Evolutionary conservation across 768 basidiomycete species (phyloP), one percentile per base, ranked within the genome.

Genomic region (Coprinopsis cinerea): DNA sequence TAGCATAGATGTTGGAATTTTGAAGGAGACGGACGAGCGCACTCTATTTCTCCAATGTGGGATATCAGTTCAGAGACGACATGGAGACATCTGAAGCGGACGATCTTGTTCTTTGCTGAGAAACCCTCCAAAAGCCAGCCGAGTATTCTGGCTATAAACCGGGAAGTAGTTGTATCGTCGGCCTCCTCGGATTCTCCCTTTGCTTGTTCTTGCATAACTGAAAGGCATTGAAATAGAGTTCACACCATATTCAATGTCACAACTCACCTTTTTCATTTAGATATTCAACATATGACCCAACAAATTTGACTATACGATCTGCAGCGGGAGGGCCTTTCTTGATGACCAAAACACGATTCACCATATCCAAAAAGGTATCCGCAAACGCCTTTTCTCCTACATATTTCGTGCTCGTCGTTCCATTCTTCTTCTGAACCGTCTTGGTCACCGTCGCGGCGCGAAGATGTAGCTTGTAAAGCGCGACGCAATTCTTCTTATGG

Each of bases 401-500:
- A 17, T 84, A 73, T 57, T 78, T 85, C 34, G 69, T 66, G 56
- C 35, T 55, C 41, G 11, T 77, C 76, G 51, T 36, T 6, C 55
- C 55, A 44, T 53, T 53, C 35, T 48, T 51, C 50, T 77, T 75
- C 47, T 77, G 74, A n/a, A 72, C 64, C 0, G 71, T 55, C 51
- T 83, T 71, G 11, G 73, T 79, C 53, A 81, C 65, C 14, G 64
- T 64, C 5, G 81, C 78, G 10, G 85, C 83, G 51, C 83, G 77
- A 13, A 71, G 55, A 58, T 95, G 92, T 26, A 95, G 66, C 63
- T 95, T 93, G 72, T 89, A 79, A 1, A 97, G 76, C 0, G 85
- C 83, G 37, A 93, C 85, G 47, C 85, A 78, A 66, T 96, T 96
- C 74, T 97, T 97, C 58, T 88, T 87, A 67, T 97, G 95, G 64